Base-by-base conservation (phyloP, 2,329 filamentous ascomycete species). In the Pseudonectria buxi region DNA sequence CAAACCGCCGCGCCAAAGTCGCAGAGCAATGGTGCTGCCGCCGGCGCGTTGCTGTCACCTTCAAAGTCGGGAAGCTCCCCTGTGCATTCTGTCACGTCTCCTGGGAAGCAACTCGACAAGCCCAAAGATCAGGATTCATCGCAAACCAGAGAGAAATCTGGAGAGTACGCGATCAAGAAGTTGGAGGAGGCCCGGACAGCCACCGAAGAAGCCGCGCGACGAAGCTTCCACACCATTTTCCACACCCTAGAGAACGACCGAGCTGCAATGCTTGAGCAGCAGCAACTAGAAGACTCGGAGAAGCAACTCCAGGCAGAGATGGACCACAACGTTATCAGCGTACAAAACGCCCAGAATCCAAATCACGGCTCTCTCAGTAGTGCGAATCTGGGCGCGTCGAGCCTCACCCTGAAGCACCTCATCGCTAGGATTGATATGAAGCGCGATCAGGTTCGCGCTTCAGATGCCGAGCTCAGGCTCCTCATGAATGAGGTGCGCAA, bases 401-500 rank as follows among this genome's bases (percentile, higher is more conserved):
- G 89, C 60, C 69, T 98, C 46, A 96, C 92, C 4, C 71, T 98
- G 37, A 98, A 98, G 64, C 90, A 98, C 62, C 78, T 98, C 42
- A 96, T 98, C 56, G 87, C 89, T 28, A 79, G 89, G 37, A 95
- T 98, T 55, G 92, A 98, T 61, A 78, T 86, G 63, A 92, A 95
- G 65, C 82, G 92, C 54, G 82, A 87, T 46, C 79, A 86, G 65
- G 90, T 98, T 34, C 78, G 81, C 57, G 90, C 92, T 13, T 94
- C 89, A 1, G 92, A 98, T 65, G 84, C 88, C 15, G 90, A 98
- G 56, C 70, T 98, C 40, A 80, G 92, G 40, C 86, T 83, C 32
- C 68, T 98, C 39, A 95, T 98, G 76, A 95, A 92, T 52, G 92
- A 98, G 62, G 92, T 98, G 13, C 79, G 92, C 45, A 98, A 96